Evolutionary conservation across 228 moss, liverwort and hornwort genomes (phyloP).

Genomic region (Sphagnum magellanicum): DNA sequence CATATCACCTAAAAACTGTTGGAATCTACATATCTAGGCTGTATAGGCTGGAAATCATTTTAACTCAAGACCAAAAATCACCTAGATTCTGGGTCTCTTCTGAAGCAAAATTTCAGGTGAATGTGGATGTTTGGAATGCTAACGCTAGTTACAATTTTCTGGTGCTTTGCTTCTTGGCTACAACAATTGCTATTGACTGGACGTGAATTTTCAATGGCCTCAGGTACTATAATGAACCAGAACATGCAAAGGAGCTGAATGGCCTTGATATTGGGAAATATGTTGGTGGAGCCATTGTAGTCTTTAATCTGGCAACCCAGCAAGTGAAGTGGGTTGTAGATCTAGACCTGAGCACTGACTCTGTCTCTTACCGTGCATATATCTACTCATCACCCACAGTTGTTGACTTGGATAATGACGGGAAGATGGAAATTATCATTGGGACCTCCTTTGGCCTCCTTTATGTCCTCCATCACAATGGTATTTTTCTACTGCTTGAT

Average conservation of each 20-base stretch:
- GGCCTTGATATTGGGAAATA: slow-evolving; percentile 78
- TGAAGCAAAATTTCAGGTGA: no score
- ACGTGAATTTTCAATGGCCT: no score
- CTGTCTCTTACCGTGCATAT: slow-evolving; percentile 68
- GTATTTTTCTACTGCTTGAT: slow-evolving; percentile 11
- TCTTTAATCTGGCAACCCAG: slow-evolving; percentile 87
- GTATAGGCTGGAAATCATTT: no score
- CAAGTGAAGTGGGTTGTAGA: slow-evolving; percentile 80
- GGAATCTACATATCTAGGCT: no score
- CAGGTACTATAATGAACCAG: slow-evolving; percentile 73
- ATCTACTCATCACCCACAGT: slow-evolving; percentile 96
- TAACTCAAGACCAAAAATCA: no score
- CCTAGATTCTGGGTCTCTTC: no score
- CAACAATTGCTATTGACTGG: not conserved
- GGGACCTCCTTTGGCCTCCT: slow-evolving; percentile 89
- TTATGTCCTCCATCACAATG: slow-evolving; percentile 74
- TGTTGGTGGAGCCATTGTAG: slow-evolving; percentile 89
- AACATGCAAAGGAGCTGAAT: slow-evolving; percentile 77
- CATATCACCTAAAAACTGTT: no score
- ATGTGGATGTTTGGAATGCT: no score
- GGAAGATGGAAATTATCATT: slow-evolving; percentile 73
- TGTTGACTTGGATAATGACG: slow-evolving; percentile 87
- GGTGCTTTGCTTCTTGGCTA: not conserved
- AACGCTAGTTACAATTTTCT: no score
- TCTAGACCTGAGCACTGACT: slow-evolving; percentile 82